Base-by-base conservation (phyloP, 2,329 filamentous ascomycete species). In the Colletotrichum lindemuthianum region DNA sequence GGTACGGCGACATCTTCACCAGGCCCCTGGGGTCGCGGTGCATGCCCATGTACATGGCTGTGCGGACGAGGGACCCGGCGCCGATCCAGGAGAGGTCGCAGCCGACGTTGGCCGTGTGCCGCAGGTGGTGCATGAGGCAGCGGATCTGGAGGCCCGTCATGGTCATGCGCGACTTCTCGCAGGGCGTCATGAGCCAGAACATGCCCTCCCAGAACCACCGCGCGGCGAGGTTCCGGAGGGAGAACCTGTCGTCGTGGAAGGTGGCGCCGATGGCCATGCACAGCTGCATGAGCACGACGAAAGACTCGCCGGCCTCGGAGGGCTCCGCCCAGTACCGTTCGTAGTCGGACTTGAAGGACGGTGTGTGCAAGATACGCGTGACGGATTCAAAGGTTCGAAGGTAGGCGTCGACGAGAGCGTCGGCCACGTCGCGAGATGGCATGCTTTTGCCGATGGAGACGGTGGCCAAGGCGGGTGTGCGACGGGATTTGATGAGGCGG, bases 21-120 rank as follows among this genome's bases (percentile, higher is more conserved):
- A 87, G 78, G 60, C 79, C 75, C 36, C 75, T 77, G 0, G 86
- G 86, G 59, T 88, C 86, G 1, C 84, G 80, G 70, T 89, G 85
- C 6, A 88, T 75, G 4, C 86, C 86, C 79, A 88, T 86, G 59
- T 80, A 80, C 70, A 88, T 82, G 56, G 85, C 86, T 8, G 79
- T 81, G 10, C 86, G 77, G n/a, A 87, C 64, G 10, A 88, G 66
- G 0, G 77, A 73, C 1, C 86, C 86, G 0, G 80, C 76, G 2
- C 81, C 77, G 37, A 85, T 79, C 84, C 84, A 88, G 2, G 79
- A 76, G 4, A 86, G 70, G 65, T 88, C 85, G 6, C 78, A 79
- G 4, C 79, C 80, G 4, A 86, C 76, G 11, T 77, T 78, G 34
- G 79, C 80, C 0, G 78, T 78, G 34, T 83, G 78, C 32, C 83